phyloP scores from a whole-genome alignment of 2,329 filamentous ascomycete species.

The Penicillium sp. region DNA sequence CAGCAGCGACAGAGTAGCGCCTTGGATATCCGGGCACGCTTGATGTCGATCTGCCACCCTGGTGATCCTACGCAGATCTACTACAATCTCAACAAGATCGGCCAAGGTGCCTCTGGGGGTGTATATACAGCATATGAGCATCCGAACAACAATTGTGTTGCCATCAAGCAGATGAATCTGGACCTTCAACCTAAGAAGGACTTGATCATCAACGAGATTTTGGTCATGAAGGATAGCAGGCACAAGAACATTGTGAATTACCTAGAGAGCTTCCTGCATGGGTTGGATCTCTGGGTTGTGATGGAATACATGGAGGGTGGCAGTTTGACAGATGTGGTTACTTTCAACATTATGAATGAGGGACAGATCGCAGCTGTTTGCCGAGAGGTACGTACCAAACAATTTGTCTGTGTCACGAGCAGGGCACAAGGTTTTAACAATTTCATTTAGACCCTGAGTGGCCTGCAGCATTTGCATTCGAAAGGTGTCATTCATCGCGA shows the following conservation, averaged over 20 bases:
- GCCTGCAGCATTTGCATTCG: constrained; percentile 90
- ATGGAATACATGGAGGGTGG: constrained; percentile 99
- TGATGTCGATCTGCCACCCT: constrained; percentile 86
- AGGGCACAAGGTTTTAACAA: constrained; percentile 17
- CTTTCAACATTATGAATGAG: constrained; percentile 98
- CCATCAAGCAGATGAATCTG: constrained; percentile 99
- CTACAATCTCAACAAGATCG: constrained; percentile 86
- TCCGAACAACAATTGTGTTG: constrained; percentile 81
- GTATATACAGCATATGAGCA: constrained; percentile 90
- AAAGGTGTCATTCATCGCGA: constrained; percentile 98
- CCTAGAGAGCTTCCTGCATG: constrained; percentile 90
- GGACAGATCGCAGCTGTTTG: constrained; percentile 96
- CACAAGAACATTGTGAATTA: constrained; percentile 99
- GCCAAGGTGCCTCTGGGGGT: constrained; percentile 93
- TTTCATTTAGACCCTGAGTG: constrained; percentile 66
- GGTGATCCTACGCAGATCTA: constrained; percentile 89
- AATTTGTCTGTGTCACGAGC: background rate
- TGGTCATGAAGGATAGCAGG: constrained; percentile 98
- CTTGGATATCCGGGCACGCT: constrained; percentile 75
- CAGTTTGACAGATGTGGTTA: constrained; percentile 95
- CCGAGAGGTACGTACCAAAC: constrained; percentile 62
- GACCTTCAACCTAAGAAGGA: constrained; percentile 99
- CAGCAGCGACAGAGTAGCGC: constrained; percentile 74
- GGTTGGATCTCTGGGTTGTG: constrained; percentile 93
- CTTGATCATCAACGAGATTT: constrained; percentile 96